Evolutionary conservation across 1,284 basidiomycete genomes (phyloP).

Genomic region (Ceratobasidium theobromae): DNA sequence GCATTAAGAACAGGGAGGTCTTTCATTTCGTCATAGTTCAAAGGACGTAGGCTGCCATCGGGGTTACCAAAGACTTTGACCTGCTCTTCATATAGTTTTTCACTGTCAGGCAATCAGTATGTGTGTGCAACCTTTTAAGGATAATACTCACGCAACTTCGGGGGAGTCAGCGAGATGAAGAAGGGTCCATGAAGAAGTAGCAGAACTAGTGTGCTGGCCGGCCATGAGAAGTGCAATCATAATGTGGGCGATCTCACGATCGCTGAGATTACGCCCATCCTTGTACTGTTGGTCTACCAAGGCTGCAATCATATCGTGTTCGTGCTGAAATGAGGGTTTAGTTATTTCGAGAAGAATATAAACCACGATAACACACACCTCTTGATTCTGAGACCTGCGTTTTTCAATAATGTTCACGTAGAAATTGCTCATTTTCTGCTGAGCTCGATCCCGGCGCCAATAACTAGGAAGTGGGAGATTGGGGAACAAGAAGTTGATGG

Average conservation of each 20-base stretch:
- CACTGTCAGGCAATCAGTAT: conserved; percentile 47
- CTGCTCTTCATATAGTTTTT: conserved; percentile 87
- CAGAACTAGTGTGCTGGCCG: conserved; percentile 96
- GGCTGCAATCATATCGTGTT: conserved; percentile 92
- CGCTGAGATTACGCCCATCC: conserved; percentile 73
- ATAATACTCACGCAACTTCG: conserved; percentile 66
- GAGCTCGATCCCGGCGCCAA: conserved; percentile 82
- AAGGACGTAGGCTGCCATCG: conserved; percentile 73
- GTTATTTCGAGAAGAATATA: background rate
- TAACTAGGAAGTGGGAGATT: conserved; percentile 91
- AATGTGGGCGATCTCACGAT: conserved; percentile 95
- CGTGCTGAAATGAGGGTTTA: conserved; percentile 49
- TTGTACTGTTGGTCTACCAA: conserved; percentile 84
- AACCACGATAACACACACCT: conserved; percentile 42
- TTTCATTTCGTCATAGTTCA: conserved; percentile 88
- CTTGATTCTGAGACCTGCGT: conserved; percentile 59
- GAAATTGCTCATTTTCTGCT: conserved; percentile 92
- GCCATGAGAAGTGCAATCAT: conserved; percentile 97
- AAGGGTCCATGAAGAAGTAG: conserved; percentile 89
- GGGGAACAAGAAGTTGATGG: conserved; percentile 93
- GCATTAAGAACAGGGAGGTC: conserved; percentile 83
- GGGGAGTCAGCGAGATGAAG: conserved; percentile 83
- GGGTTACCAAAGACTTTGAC: conserved; percentile 72
- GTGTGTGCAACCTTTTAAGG: background rate
- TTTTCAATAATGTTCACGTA: conserved; percentile 87